Evolutionary conservation across 1,284 basidiomycete species (phyloP), one percentile per base, ranked within the genome.

Genomic region (Boletus mariae): DNA sequence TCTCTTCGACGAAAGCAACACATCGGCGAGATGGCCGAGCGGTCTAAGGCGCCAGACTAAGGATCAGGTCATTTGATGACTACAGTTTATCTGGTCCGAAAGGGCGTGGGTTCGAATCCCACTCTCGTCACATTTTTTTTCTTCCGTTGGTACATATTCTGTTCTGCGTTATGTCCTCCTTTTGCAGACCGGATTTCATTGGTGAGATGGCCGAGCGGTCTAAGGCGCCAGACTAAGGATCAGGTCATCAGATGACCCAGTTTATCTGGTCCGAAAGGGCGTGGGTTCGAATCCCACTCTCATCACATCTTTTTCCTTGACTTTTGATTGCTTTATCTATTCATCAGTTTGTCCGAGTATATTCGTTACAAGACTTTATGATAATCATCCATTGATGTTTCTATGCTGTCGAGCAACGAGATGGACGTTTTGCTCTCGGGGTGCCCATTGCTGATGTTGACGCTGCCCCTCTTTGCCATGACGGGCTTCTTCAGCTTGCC

Each of bases 401-500:
- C 20, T 2, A 20, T 2, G 20, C 20, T 20, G 20, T 20, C 20
- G 20, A 20, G 20, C 45, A 35, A 23, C 3, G 32, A n/a, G 32
- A 65, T 47, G 8, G 57, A 62, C 29, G 5, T 37, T 31, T 65
- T 57, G 4, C 54, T 51, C 29, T 62, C 63, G 1, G 43, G 7
- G 4, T 32, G 11, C 35, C 46, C 20, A 20, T 20, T 20, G 20
- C 20, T 20, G 20, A 20, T 20, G 20, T 20, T 20, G 37, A 66
- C 59, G 47, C 67, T 69, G 20, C 61, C 57, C 31, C 89, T 80
- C 65, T 87, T 87, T 2, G 87, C 79, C 75, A 87, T 84, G 58
- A 94, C 75, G 0, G 90, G 87, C 56, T 84, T 85, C 73, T 94
- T 94, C 60, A 94, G 79, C 58, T 84, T 87, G 4, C 80, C 79